Evolutionary conservation across 441 rosid species (phyloP).

Genomic region (Viola pubescens): DNA sequence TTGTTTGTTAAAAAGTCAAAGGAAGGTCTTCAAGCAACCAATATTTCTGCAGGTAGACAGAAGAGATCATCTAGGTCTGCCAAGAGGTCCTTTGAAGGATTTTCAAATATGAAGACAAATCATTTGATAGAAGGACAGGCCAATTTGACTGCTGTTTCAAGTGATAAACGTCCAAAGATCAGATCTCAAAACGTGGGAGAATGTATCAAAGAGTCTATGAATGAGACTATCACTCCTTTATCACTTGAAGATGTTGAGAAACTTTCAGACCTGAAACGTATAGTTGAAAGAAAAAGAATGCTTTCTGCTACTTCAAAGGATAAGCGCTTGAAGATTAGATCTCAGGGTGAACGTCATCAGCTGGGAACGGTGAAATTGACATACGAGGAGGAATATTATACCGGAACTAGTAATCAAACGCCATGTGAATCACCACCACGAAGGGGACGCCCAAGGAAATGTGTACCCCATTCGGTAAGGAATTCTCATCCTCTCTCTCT

Average conservation of each 20-base stretch:
- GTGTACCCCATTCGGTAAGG: conserved; percentile 29
- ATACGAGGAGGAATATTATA: conserved; percentile 22
- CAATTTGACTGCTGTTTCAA: conserved; percentile 15
- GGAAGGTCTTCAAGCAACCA: conserved; percentile 22
- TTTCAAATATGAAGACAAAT: conserved; percentile 26
- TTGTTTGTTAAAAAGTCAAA: conserved; percentile 40
- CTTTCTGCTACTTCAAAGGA: conserved; percentile 20
- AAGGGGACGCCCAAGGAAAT: conserved; percentile 37
- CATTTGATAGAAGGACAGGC: conserved; percentile 15
- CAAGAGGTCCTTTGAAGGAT: conserved; percentile 49
- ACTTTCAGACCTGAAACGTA: conserved; percentile 25
- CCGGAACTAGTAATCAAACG: conserved; percentile 20
- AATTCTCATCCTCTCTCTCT: conserved; percentile 10
- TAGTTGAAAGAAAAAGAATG: conserved; percentile 16
- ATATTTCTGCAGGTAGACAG: conserved; percentile 21
- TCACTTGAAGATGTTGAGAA: conserved; percentile 30
- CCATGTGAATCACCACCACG: conserved; percentile 30
- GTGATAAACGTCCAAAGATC: conserved; percentile 27
- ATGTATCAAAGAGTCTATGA: conserved; percentile 2
- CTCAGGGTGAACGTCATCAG: conserved; percentile 22
- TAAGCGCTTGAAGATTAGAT: conserved; percentile 25
- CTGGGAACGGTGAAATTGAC: conserved; percentile 12
- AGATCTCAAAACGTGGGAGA: conserved; percentile 21
- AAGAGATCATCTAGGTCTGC: conserved; percentile 42
- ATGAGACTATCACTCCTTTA: conserved; percentile 11